phyloP scores from a whole-genome alignment of 2,329 filamentous ascomycete genomes.

The Helicocarpus griseus region DNA sequence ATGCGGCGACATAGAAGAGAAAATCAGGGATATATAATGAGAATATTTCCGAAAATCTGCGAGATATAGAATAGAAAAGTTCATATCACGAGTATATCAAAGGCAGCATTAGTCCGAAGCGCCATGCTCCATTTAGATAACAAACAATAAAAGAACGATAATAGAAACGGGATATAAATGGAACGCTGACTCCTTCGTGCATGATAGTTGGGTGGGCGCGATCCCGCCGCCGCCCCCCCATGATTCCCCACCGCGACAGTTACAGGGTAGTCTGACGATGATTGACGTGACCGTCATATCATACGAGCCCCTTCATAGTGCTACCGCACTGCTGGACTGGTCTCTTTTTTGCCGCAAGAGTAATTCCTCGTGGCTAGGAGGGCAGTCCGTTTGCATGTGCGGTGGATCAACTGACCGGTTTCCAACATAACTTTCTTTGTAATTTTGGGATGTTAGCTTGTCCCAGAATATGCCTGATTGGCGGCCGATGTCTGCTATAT shows the following conservation, averaged over 20 bases:
- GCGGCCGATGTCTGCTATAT: not conserved
- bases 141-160: not conserved
- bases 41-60: not conserved
- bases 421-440: not conserved
- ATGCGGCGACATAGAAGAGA: not conserved
- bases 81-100: not conserved
- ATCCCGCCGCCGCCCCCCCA: not conserved
- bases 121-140: not conserved
- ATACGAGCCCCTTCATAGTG: not conserved
- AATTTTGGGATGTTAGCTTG: not conserved
- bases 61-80: not conserved
- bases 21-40: not conserved
- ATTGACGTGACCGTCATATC: not conserved
- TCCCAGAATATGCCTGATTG: not conserved
- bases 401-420: constrained; percentile 2
- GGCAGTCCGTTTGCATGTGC: too few relatives aligned
- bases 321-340: not conserved
- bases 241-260: not conserved
- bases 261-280: not conserved
- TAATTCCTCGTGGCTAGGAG: not conserved
- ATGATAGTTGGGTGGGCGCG: too few relatives aligned
- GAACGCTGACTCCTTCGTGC: not conserved
- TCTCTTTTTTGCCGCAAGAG: not conserved
- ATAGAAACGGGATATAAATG: not conserved
- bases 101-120: not conserved